These are phyloP conservation scores for Globisporangium apiculatum DNA, from an alignment of 352 stramenopile genomes.

Conservation along the genomic window DNA sequence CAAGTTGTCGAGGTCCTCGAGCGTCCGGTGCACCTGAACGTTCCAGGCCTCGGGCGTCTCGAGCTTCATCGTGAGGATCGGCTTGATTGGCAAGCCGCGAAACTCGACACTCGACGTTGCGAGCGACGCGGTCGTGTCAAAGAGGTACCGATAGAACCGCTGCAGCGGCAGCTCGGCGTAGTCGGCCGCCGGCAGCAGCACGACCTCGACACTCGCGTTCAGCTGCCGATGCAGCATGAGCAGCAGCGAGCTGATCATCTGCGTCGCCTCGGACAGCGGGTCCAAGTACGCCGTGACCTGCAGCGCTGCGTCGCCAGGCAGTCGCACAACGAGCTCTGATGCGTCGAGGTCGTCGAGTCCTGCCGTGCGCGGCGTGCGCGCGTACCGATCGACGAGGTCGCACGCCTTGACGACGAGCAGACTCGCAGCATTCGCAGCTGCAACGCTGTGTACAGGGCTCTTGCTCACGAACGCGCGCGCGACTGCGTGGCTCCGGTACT, in stretches of 20 bases:
- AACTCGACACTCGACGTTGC: slow-evolving; percentile 59
- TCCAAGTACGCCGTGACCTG: slow-evolving; percentile 83
- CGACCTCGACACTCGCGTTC: slow-evolving; percentile 60
- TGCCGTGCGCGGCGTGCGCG: slow-evolving; percentile 34
- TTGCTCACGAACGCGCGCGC: slow-evolving; percentile 68
- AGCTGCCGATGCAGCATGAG: slow-evolving; percentile 68
- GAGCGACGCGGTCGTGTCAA: slow-evolving; percentile 45
- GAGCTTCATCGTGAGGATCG: slow-evolving; percentile 91
- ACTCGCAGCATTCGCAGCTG: slow-evolving; percentile 54
- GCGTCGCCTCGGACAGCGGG: slow-evolving; percentile 83
- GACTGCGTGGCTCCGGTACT: slow-evolving; percentile 60
- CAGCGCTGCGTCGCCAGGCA: slow-evolving; percentile 45
- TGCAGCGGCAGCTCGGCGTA: slow-evolving; percentile 87
- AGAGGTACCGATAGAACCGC: slow-evolving; percentile 91
- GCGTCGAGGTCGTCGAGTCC: slow-evolving; percentile 22
- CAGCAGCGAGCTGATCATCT: slow-evolving; percentile 86
- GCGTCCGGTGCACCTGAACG: slow-evolving; percentile 68
- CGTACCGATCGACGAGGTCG: slow-evolving; percentile 72
- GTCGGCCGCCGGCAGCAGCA: slow-evolving; percentile 57
- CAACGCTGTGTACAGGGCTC: slow-evolving; percentile 30
- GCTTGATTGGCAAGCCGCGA: slow-evolving; percentile 68
- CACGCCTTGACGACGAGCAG: slow-evolving; percentile 71
- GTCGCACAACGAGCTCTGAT: slow-evolving; percentile 26
- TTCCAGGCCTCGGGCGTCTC: slow-evolving; percentile 92
- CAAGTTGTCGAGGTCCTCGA: slow-evolving; percentile 91